Conservation (phyloP, 306 rosid species). For the Canavalia gladiata region DNA sequence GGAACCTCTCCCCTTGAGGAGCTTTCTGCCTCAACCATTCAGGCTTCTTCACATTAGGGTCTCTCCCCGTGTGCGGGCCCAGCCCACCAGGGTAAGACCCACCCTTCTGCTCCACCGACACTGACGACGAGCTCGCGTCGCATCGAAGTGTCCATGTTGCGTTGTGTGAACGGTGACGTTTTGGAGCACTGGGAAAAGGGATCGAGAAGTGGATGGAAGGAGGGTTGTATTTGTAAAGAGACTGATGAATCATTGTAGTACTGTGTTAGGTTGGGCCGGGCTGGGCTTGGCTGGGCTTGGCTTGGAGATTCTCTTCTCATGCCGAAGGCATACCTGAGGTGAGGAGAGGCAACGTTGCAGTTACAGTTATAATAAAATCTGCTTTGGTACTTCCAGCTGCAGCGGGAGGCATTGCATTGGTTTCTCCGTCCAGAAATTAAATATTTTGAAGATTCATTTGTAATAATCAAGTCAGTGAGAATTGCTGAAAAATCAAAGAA, state of each 20-base stretch:
- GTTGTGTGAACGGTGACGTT: not conserved
- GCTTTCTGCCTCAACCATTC: constrained; percentile 90
- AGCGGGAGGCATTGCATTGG: not conserved
- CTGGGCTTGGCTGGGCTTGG: too few species aligned
- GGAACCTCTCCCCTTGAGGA: constrained; percentile 76
- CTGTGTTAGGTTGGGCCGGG: too few species aligned
- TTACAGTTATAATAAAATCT: too few species aligned
- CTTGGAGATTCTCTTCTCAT: not conserved
- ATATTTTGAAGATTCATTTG: not conserved
- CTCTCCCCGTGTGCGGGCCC: constrained; percentile 86
- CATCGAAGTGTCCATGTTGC: constrained; percentile 52
- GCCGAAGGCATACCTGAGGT: not conserved
- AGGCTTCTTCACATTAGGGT: constrained; percentile 80
- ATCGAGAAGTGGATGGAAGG: constrained; percentile 45
- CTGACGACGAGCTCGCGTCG: constrained; percentile 49
- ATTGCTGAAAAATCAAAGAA: not conserved
- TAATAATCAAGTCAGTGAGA: not conserved
- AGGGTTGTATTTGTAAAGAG: constrained; percentile 40
- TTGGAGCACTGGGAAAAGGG: constrained; percentile 8
- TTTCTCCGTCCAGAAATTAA: not conserved
- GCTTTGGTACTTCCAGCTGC: not conserved
- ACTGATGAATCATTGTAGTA: constrained; percentile 52
- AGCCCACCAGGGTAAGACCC: constrained; percentile 64
- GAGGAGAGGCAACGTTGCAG: not conserved
- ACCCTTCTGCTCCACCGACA: constrained; percentile 43